These are phyloP conservation scores for Fusarium sp. DNA, from an alignment of 2,329 filamentous ascomycete species.

Conservation along the genomic window DNA sequence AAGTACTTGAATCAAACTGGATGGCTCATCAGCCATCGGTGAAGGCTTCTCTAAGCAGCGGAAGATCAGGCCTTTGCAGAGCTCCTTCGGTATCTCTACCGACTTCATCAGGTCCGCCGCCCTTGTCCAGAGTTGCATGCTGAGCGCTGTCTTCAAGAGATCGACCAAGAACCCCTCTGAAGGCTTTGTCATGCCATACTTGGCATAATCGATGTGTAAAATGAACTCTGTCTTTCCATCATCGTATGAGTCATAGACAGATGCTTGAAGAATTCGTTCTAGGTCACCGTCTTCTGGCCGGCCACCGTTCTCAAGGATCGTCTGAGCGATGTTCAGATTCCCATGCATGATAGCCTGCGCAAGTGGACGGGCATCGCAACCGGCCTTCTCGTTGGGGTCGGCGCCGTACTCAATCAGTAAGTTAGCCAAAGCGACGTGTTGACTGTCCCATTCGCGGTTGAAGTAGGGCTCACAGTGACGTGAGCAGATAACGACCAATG, in stretches of 20 bases:
- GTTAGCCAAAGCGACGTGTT: slow-evolving; percentile 43
- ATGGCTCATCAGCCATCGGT: slow-evolving; percentile 43
- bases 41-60: slow-evolving; percentile 41
- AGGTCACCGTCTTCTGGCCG: slow-evolving; percentile 43
- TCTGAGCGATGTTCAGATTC: slow-evolving; percentile 40
- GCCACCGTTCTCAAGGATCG: slow-evolving; percentile 43
- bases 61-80: slow-evolving; percentile 41
- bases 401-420: slow-evolving; percentile 45
- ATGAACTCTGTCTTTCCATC: slow-evolving; percentile 45
- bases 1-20: slow-evolving; percentile 41
- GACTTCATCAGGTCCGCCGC: slow-evolving; percentile 45
- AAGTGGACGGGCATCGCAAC: slow-evolving; percentile 37
- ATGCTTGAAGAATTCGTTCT: slow-evolving; percentile 35
- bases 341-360: slow-evolving; percentile 43
- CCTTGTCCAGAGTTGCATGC: slow-evolving; percentile 43
- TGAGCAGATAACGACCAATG: slow-evolving; percentile 44
- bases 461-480: slow-evolving; percentile 43
- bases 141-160: slow-evolving; percentile 39
- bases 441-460: slow-evolving; percentile 42
- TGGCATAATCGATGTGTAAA: slow-evolving; percentile 39
- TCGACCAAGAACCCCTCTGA: slow-evolving; percentile 39
- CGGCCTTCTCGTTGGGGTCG: slow-evolving; percentile 45
- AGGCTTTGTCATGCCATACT: slow-evolving; percentile 41
- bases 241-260: slow-evolving; percentile 43
- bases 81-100: slow-evolving; percentile 37